phyloP scores from a whole-genome alignment of 192 early-diverging fungal species.

The Dimargaris verticillata region DNA sequence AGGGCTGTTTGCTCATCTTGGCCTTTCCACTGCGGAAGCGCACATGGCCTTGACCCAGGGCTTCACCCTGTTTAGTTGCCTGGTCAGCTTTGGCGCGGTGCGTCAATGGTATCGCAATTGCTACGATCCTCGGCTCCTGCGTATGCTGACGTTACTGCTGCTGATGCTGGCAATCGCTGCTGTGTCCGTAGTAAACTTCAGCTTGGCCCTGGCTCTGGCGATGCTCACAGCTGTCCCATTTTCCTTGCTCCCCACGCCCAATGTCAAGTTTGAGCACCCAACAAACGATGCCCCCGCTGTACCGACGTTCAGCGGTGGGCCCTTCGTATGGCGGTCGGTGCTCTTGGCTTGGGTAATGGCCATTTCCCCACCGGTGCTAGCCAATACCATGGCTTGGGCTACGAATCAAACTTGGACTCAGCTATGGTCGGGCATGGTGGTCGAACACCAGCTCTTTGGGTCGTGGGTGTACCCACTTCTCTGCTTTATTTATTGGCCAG shows the following conservation, averaged over 20 bases:
- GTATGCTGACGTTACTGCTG: slow-evolving; percentile 22
- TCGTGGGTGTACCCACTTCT: slow-evolving; percentile 43
- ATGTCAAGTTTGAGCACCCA: neutral
- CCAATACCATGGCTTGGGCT: slow-evolving; percentile 22
- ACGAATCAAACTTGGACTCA: slow-evolving; percentile 21
- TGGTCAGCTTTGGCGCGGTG: slow-evolving; percentile 19
- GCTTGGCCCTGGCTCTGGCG: slow-evolving; percentile 41
- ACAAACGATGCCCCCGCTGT: neutral
- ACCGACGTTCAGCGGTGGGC: neutral
- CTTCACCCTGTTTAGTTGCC: slow-evolving; percentile 15
- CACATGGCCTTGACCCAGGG: no score
- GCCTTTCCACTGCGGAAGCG: no score
- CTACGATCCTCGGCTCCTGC: slow-evolving; percentile 35
- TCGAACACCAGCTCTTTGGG: slow-evolving; percentile 44
- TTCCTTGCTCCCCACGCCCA: slow-evolving; percentile 31
- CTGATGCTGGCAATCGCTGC: slow-evolving; percentile 43
- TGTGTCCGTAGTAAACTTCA: slow-evolving; percentile 56
- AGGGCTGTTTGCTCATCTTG: no score
- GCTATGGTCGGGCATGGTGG: slow-evolving; percentile 31
- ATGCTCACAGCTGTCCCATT: slow-evolving; percentile 41
- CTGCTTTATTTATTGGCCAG: slow-evolving; percentile 57
- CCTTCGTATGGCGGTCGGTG: slow-evolving; percentile 14
- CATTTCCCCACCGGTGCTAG: slow-evolving; percentile 36
- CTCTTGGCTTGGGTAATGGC: slow-evolving; percentile 29
- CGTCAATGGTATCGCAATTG: no score